Evolutionary conservation across 148 eudicot genomes (phyloP), one percentile per base, ranked within the genome.

Genomic region (Beta vulgaris): DNA sequence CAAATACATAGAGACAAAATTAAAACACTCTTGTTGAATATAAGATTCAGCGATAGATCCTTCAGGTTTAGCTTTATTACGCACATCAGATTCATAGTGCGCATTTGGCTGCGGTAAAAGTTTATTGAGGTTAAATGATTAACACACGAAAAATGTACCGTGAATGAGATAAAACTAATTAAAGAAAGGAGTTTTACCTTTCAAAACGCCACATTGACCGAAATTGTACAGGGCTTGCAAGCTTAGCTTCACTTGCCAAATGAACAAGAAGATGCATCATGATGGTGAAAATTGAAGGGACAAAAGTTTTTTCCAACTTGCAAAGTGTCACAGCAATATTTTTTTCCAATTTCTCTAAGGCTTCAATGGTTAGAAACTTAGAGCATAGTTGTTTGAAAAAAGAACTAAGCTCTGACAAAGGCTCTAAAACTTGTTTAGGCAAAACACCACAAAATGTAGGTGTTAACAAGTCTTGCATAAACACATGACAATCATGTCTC

Each of bases 171-270:
- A n/a, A n/a, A n/a, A n/a, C n/a, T n/a, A n/a, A n/a, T n/a, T n/a
- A n/a, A n/a, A n/a, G n/a, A n/a, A n/a, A n/a, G n/a, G n/a, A n/a
- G n/a, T n/a, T n/a, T 39, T 42, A 69, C 71, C 76, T 71, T 40
- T 78, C 76, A 51, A 72, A 36, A 2, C 6, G 65, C n/a, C n/a
- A 72, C 32, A 64, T 71, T 72, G 73, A 65, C 44, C 65, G 34
- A 16, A 0, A 37, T 65, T 65, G 69, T 6, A 37, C 48, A 8
- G 69, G 69, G 0, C 69, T 49, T 1, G 12, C 57, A 11, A 71
- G 13, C 43, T 23, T 69, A 13, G 76, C 80, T 59, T 78, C 71
- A 19, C 3, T 18, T 2, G 71, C 39, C 23, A 71, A 44, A 8
- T 72, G 72, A 18, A 53, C 28, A 14, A 31, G 16, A 7, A 78